A percentile compares a stretch with the other conserved stretches of the same genome.
phyloP scores from a whole-genome alignment of 345 rosid species.

The Sisymbrium altissimum region DNA sequence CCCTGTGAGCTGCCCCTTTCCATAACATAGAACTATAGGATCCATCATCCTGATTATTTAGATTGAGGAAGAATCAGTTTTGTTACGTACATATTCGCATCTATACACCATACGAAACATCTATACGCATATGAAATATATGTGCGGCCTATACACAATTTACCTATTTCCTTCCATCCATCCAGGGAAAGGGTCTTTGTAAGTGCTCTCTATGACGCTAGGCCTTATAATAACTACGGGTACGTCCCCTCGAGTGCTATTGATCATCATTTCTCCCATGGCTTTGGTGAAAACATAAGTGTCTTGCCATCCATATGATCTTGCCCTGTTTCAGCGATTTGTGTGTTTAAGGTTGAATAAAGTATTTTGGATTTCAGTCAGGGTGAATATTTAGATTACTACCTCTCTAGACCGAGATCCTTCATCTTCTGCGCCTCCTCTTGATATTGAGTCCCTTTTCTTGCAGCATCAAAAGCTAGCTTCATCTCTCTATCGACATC shows the following conservation, averaged over 20 bases:
- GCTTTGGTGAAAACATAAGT: conserved; percentile 93
- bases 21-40: conserved; percentile 82
- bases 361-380: not conserved
- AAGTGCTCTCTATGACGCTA: conserved; percentile 87
- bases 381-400: not conserved
- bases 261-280: conserved; percentile 96
- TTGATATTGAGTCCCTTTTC: conserved; percentile 33
- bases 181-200: conserved; percentile 89
- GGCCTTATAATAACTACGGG: conserved; percentile 84
- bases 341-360: not conserved
- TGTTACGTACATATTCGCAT: not conserved
- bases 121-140: not conserved
- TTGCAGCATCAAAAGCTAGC: conserved; percentile 47
- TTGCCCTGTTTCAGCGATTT: conserved; percentile 50
- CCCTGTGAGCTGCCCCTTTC: conserved; percentile 90
- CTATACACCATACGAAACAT: not conserved
- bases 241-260: conserved; percentile 65
- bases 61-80: conserved; percentile 3
- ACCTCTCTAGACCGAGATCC: conserved; percentile 84
- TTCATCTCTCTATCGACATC: conserved; percentile 64
- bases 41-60: conserved; percentile 89
- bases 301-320: conserved; percentile 90
- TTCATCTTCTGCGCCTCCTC: conserved; percentile 62
- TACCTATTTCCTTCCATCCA: conserved; percentile 99
- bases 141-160: not conserved